Conservation (phyloP, 345 rosid species). For the Corchorus olitorius region DNA sequence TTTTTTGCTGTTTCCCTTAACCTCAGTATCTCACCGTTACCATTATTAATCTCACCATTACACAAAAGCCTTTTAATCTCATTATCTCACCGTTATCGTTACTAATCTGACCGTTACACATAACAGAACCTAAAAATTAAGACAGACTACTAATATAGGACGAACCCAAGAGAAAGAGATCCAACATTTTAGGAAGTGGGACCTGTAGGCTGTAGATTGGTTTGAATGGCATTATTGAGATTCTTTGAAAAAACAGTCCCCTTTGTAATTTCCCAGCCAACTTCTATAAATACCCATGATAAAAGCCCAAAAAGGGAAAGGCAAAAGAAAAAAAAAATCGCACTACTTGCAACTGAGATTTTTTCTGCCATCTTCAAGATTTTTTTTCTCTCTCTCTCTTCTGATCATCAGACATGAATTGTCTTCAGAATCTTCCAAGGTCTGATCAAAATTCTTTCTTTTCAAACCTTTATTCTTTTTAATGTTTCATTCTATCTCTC, state of each 20-base stretch:
- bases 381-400: slow-evolving; percentile 9
- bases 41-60: too few species aligned
- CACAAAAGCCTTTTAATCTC: too few species aligned
- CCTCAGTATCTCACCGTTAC: too few species aligned
- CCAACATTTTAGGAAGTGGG: background rate
- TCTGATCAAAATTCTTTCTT: slow-evolving; percentile 16
- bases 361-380: background rate
- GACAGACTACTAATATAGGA: too few species aligned
- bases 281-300: background rate
- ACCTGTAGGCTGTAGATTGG: background rate
- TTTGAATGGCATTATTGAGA: slow-evolving; percentile 3
- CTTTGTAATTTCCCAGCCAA: background rate
- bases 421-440: slow-evolving; percentile 68
- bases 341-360: background rate
- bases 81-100: too few species aligned
- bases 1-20: too few species aligned
- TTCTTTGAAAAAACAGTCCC: background rate
- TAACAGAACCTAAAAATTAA: too few species aligned
- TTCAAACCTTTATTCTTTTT: background rate
- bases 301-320: too few species aligned
- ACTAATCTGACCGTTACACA: too few species aligned
- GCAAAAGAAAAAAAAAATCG: background rate
- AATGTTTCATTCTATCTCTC: background rate
- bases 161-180: background rate
- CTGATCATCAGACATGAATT: slow-evolving; percentile 46